Base-by-base conservation (phyloP, 1,139 yeast species). In the Martiniozyma asiatica region DNA sequence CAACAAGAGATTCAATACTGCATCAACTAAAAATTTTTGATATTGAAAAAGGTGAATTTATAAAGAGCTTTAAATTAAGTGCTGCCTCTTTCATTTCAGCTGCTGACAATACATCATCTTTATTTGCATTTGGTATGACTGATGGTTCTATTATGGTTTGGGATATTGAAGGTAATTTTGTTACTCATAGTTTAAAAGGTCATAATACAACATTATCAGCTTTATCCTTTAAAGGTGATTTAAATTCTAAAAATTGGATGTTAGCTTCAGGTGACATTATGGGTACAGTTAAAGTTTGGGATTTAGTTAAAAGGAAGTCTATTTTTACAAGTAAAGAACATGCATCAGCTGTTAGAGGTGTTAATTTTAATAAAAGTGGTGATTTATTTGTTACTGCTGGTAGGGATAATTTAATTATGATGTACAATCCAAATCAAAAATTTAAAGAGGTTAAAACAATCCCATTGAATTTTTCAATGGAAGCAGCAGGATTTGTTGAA, bases 121-220 rank as follows among this genome's bases (percentile, higher is more conserved):
- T 89, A 30, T 72, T 87, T 48, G 94, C 95, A 22, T 76, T 92
- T 47, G 99, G 99, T 29, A 89, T 94, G 28, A 80, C 96, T 1
- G 98, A 92, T 51, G 97, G 98, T 30, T 70, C 74, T 24, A 80
- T 87, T 14, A 76, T 84, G 30, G 94, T 92, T 2, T 85, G 94
- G 80, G 98, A 89, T 53, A 67, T 89, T 26, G 87, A 73, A 41
- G 87, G 87, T 21, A 92, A 93, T 1, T 84, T 68, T 42, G 71
- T 79, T 2, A 89, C 98, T 0, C 98, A 89, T 55, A 76, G 84
- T 12, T 67, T 89, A 38, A 78, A 82, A 51, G 97, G 98, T 1
- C 99, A 92, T 53, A 94, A 94, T 14, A 77, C 93, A n/a, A 80
- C 94, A 6, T 67, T 89, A 26, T 79, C 94, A 35, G 73, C 93